Conservation (phyloP, 1,284 basidiomycete species). For the Vanrija sp. region DNA sequence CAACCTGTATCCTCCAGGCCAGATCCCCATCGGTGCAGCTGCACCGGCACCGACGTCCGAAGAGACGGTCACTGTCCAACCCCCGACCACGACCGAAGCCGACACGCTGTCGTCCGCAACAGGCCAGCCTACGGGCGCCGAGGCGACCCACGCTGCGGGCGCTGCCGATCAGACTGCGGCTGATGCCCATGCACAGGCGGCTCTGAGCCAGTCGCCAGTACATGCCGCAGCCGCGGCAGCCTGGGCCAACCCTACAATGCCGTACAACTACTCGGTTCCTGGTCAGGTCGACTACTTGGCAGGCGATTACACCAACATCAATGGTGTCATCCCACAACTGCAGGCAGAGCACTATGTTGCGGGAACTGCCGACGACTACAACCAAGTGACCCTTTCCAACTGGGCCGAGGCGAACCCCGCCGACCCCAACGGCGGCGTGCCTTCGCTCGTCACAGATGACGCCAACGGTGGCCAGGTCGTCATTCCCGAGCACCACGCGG, state of each 20-base stretch:
- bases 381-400: slow-evolving; percentile 12
- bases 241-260: neutral
- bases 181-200: neutral
- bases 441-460: neutral
- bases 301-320: slow-evolving; percentile 9
- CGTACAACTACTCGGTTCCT: neutral
- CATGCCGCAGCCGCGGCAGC: neutral
- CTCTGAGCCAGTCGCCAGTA: neutral
- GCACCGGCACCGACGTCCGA: too few relatives aligned
- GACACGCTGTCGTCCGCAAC: too few relatives aligned
- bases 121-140: too few relatives aligned
- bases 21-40: too few relatives aligned
- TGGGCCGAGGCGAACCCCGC: slow-evolving; percentile 14
- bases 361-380: slow-evolving; percentile 10
- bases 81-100: too few relatives aligned
- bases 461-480: slow-evolving; percentile 7
- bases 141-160: too few relatives aligned
- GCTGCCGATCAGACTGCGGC: neutral
- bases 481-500: neutral
- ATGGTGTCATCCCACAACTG: slow-evolving; percentile 7
- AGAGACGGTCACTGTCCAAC: too few relatives aligned
- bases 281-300: neutral
- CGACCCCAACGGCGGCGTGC: slow-evolving; percentile 3
- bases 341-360: slow-evolving; percentile 5
- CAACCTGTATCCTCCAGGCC: too few relatives aligned